These are phyloP conservation scores for Lentinula detonsa DNA, from an alignment of 768 basidiomycete genomes.

Conservation along the genomic window DNA sequence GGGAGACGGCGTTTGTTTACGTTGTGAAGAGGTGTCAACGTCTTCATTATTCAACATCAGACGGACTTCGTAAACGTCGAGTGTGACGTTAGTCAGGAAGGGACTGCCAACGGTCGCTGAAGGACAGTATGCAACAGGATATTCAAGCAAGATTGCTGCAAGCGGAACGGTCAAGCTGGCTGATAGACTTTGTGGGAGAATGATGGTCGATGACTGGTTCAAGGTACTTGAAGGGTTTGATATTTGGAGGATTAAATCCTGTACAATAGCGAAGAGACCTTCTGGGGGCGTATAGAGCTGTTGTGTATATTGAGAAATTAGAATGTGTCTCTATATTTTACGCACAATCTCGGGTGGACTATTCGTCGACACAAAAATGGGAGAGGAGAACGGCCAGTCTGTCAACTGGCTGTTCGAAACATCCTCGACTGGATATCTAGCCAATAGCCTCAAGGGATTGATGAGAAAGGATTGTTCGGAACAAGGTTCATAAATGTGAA, in stretches of 20 bases:
- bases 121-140: slow-evolving; percentile 42
- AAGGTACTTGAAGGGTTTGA: not conserved
- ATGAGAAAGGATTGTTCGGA: slow-evolving; percentile 54
- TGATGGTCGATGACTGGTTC: not conserved
- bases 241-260: not conserved
- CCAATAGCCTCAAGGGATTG: slow-evolving; percentile 19
- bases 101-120: slow-evolving; percentile 29
- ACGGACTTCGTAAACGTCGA: slow-evolving; percentile 47
- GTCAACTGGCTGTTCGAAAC: not conserved
- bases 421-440: not conserved
- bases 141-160: slow-evolving; percentile 56
- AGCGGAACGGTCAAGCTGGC: slow-evolving; percentile 36
- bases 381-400: not conserved
- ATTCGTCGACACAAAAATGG: not conserved
- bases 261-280: not conserved
- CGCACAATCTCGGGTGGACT: not conserved
- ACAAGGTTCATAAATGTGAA: slow-evolving; percentile 38
- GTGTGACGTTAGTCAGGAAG: slow-evolving; percentile 38
- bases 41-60: slow-evolving; percentile 11
- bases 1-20: not conserved
- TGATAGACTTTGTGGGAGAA: slow-evolving; percentile 4
- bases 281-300: not conserved
- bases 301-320: not conserved
- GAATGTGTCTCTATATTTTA: not conserved
- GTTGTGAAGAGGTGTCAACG: not conserved